Evolutionary conservation across 192 early-diverging fungal genomes (phyloP), one percentile per base, ranked within the genome.

Genomic region (Coemansia sp.): DNA sequence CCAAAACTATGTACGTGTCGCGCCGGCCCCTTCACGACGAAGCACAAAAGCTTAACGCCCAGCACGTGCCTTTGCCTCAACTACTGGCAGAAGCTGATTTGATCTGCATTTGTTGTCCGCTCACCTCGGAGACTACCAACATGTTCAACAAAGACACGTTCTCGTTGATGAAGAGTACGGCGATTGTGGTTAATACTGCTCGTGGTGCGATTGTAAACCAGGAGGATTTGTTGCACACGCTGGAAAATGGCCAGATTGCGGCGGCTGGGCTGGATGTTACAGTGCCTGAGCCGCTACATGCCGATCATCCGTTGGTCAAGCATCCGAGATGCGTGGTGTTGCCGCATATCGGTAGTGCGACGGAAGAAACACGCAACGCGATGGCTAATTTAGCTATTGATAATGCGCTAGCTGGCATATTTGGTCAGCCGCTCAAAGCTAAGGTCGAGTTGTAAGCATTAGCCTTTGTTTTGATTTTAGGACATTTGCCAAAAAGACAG

Each of bases 311-410:
- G 51, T 71, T 93, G 25, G 69, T 88, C 20, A 48, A 67, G 44
- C 82, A 88, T 34, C 68, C 81, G 12, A 84, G 84, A n/a, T 88
- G 85, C 51, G 77, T 81, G 4, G 82, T 96, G 0, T 65, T 96
- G 37, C 94, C 94, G n/a, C 94, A 96, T 60, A 88, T 94, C 56
- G 90, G 88, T 21, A 89, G 86, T 60, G 90, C 88, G 3, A 93
- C 93, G 0, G 70, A 88, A 47, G 92, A 96, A 64, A 89, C 93
- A 1, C 76, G 93, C 20, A 89, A 90, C 26, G 84, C 85, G 18
- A 94, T 93, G 93, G 88, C 81, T 11, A 80, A 84, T 31, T 78
- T 92, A 44, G 86, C 88, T 15, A 77, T 94, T 14, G 87, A 90
- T 53, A 92, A 94, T 59, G 82, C 85, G 6, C 56, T 90, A 38